Base-by-base conservation (phyloP, 345 rosid genomes). In the Linum lewisii region DNA sequence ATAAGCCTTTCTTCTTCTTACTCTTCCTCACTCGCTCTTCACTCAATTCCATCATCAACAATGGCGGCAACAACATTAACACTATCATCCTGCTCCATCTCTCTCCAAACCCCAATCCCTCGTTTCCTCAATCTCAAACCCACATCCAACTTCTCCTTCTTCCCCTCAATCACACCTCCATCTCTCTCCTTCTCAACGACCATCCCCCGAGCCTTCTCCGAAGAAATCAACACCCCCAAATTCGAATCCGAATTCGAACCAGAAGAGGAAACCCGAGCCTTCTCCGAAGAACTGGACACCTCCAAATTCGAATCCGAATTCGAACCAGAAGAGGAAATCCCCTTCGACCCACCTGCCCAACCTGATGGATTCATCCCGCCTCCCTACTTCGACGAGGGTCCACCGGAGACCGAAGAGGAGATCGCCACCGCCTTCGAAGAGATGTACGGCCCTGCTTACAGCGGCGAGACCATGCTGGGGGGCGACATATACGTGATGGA, bases 381-480 rank as follows among this genome's bases (percentile, higher is more conserved):
- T 0, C 87, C 84, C 0, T 72, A 68, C 61, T 86, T 84, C 81
- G 98, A 91, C 66, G 96, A 91, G n/a, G 82, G 75, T 10, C 81
- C 77, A 3, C 62, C 69, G 26, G 95, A 88, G 68, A 69, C 80
- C 1, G 93, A 92, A 51, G 88, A 79, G 1, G 90, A 88, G 69
- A 82, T 82, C 49, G 86, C 87, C 54, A 72, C 79, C 6, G 95
- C 90, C 0, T 88, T 76, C 20, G 95, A 92, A 68, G 93, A 81
- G 71, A 72, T 86, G 0, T 86, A 86, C 49, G 98, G 96, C 2
- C 95, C 93, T 0, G 96, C 86, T 0, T 84, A 77, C 45, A 83
- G 93, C 21, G 98, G 93, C 5, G 79, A 75, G 54, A 76, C 75
- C 10, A 24, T 76, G 26, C 66, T 84, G 5, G 97, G 91, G 0